Base-by-base conservation (phyloP, 768 basidiomycete genomes). In the Trametes meyenii region DNA sequence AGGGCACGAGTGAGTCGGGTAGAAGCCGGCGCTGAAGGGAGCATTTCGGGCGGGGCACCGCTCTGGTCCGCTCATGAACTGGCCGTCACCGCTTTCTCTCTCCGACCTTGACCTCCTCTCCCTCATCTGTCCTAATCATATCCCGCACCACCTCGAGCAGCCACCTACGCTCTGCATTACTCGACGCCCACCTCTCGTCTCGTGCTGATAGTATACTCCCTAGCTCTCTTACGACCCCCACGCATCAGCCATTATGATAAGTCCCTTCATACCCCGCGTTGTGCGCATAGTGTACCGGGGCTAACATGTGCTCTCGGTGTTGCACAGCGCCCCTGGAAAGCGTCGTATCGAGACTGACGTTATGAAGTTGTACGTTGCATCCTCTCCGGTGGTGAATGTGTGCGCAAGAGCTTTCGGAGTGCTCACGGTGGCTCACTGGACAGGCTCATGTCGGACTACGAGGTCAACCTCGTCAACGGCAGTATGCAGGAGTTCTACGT, bases 401-500 rank as follows among this genome's bases (percentile, higher is more conserved):
- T 17, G 10, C 19, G 17, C 39, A 14, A 5, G 14, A n/a, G 24
- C 19, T 23, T 1, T 12, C 6, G 35, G 10, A 10, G 21, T 21
- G 21, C 33, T 60, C 5, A 45, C 57, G 35, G 55, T 42, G 39
- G 44, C 35, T 17, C 24, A 40, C 54, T 39, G 40, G 24, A 39
- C 74, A 98, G 96, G 79, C 77, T 98, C 70, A 98, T 98, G 94
- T 96, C 94, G 16, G 97, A 99, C 78, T 97, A 94, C 76, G 93
- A 99, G 74, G 97, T 99, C 61, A 93, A 86, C 42, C 87, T 99
- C 70, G 93, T 98, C 58, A 98, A 98, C 72, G 96, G 97, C 75
- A 98, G 83, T 79, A 97, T 98, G 93, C 92, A 96, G 73, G 97
- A 99, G 79, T 98, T 99, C 81, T 94, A 93, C 70, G 95, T 99